Base-by-base conservation (phyloP, 176 grass and related monocot genomes). In the Stipa capillata region DNA sequence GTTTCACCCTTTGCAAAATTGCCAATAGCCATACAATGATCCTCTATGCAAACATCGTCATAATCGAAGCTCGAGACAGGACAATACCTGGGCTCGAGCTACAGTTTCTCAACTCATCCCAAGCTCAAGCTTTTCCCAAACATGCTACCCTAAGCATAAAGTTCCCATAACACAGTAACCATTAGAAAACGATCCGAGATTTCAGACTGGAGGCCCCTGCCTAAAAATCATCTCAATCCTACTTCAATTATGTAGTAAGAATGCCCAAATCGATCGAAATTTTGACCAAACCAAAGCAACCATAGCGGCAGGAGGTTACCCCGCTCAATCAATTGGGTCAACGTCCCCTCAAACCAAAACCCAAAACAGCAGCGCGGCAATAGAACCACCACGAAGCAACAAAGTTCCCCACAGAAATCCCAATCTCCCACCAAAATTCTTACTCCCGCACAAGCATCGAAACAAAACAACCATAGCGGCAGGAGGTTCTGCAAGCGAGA, bases 311-410 rank as follows among this genome's bases (percentile, higher is more conserved):
- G n/a, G n/a, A n/a, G n/a, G n/a, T n/a, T n/a, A 8, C 51, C 29
- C 2, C 77, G 4, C 73, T 43, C 16, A 60, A 45, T 23, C 56
- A 41, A 39, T 44, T 5, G 40, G 53, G 87, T 77, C 87, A 89
- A 85, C 87, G 72, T 13, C 65, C 54, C 56, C 65, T n/a, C 4
- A 59, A 68, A 39, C 14, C 10, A 62, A 75, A 60, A 51, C n/a
- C 43, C 18, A 32, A 34, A 63, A 12, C 17, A 78, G 48, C 37
- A 58, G 7, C 35, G 2, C n/a, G 17, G 34, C 69, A 15, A 45
- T 14, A 44, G 43, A 72, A 36, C 47, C 58, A 62, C 0, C 43
- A 40, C 42, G 5, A 52, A 60, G 13, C 71, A 76, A 29, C 23
- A 82, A 73, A 67, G n/a, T 4, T n/a, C 17, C 37, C 15, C 65